Percentiles rank a stretch among this genome's conserved stretches.
Evolutionary conservation across 441 rosid genomes (phyloP).

Genomic region (Gossypium schwendimanii): DNA sequence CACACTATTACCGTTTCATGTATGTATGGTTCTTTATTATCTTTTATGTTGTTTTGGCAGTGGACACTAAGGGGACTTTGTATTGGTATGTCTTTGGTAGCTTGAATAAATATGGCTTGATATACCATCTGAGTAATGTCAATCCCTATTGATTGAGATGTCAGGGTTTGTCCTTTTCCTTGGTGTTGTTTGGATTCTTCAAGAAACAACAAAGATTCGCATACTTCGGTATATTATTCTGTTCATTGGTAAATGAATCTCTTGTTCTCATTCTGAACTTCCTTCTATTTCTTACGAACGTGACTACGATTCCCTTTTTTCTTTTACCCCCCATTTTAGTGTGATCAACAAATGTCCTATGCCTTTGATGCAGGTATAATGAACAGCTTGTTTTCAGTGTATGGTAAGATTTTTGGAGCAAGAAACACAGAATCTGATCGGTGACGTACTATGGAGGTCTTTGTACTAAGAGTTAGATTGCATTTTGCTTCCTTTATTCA

Average conservation of each 20-base stretch:
- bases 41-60: slow-evolving; percentile 21
- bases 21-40: background rate
- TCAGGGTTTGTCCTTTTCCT: slow-evolving; percentile 36
- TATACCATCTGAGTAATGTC: background rate
- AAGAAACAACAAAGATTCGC: slow-evolving; percentile 32
- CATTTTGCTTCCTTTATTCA: too few species aligned
- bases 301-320: background rate
- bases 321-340: background rate
- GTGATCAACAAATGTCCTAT: slow-evolving; percentile 5
- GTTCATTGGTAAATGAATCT: slow-evolving; percentile 32
- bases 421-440: background rate
- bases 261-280: background rate
- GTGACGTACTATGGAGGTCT: too few species aligned
- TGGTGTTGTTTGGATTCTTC: slow-evolving; percentile 34
- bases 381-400: slow-evolving; percentile 46
- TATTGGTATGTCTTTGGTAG: slow-evolving; percentile 26
- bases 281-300: background rate
- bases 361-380: slow-evolving; percentile 31
- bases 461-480: too few species aligned
- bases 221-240: slow-evolving; percentile 30
- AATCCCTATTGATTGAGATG: slow-evolving; percentile 13
- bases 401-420: slow-evolving; percentile 22
- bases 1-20: background rate
- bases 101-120: slow-evolving; percentile 11
- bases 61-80: slow-evolving; percentile 45